Conservation (phyloP, 1,284 basidiomycete genomes). For the Schizopora paradoxa region DNA sequence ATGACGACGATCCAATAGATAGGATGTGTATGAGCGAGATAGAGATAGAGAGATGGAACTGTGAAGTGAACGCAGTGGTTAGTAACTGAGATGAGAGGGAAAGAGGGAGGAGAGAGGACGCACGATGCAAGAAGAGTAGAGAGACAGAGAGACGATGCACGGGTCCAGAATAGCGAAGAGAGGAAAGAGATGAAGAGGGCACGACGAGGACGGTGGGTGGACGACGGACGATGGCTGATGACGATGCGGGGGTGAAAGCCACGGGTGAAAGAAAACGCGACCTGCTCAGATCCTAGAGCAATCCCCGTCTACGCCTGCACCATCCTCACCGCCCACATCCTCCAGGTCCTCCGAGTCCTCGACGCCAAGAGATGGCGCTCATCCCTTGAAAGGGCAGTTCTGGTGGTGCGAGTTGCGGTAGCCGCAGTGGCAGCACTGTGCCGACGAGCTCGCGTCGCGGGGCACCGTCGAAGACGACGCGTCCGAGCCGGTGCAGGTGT, state of each 20-base stretch:
- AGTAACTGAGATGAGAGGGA: too few species aligned
- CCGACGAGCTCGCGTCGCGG: conserved; percentile 28
- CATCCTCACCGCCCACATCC: too few species aligned
- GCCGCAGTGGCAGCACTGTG: conserved; percentile 74
- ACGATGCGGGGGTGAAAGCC: conserved; percentile 3
- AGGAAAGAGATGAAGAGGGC: too few species aligned
- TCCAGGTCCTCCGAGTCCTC: neutral
- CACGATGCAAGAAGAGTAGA: too few species aligned
- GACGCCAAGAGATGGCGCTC: neutral
- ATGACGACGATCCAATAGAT: too few species aligned
- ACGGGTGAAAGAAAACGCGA: conserved; percentile 4
- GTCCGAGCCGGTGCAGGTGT: too few species aligned
- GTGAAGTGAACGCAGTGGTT: too few species aligned
- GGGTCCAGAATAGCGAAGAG: conserved; percentile 1
- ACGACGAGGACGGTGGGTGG: too few species aligned
- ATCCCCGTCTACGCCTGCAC: too few species aligned
- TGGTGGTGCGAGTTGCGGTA: conserved; percentile 62
- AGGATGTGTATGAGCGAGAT: too few species aligned
- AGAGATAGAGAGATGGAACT: too few species aligned
- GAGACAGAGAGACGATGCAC: neutral
- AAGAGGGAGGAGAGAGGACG: too few species aligned
- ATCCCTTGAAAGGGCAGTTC: conserved; percentile 56
- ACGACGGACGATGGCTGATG: neutral
- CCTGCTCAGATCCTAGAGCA: neutral
- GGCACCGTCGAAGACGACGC: neutral